Base-by-base conservation (phyloP, 2,329 filamentous ascomycete genomes). In the Biscogniauxia mediterranea region DNA sequence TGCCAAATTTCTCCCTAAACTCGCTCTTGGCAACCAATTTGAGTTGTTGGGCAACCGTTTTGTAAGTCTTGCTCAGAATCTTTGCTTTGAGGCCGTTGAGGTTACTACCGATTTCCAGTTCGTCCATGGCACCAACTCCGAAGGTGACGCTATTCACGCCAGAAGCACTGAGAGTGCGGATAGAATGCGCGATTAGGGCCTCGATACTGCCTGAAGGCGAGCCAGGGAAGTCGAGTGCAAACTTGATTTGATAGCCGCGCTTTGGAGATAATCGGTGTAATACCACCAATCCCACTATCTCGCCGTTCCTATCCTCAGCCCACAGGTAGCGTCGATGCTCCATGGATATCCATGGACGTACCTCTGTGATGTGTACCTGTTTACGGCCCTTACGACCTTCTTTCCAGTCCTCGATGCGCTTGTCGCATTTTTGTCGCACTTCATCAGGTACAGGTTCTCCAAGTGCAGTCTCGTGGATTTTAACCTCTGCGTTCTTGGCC, bases 201-300 rank as follows among this genome's bases (percentile, higher is more conserved):
- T 97, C 93, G 65, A 97, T 97, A 38, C 91, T 89, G 54, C 93
- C 93, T 52, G 87, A 91, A n/a, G 93, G 90, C 0, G 93, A 86
- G 25, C 86, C 87, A 0, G 93, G 93, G 82, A 97, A 97, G 76
- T 97, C 92, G 58, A 97, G 86, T n/a, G 90, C 91, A 81, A 95
- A 97, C 80, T 97, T 97, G 73, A 97, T 89, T 79, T 97, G 93
- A 87, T 92, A 96, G 58, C 93, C 93, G 73, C 96, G 86, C 42
- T 85, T 81, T 1, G 92, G 91, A 3, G 90, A 86, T 26, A 97
- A 85, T 75, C 92, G 90, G 57, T 91, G 90, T 69, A 97, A 81
- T 8, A 94, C 88, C n/a, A 94, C 89, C 61, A 97, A 84, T 38
- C 90, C 89, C 51, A 83, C 83, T 60, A 97, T 86, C 62, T 83